Evolutionary conservation across 176 grass and related monocot genomes (phyloP).

Genomic region (Metroxylon sagu): DNA sequence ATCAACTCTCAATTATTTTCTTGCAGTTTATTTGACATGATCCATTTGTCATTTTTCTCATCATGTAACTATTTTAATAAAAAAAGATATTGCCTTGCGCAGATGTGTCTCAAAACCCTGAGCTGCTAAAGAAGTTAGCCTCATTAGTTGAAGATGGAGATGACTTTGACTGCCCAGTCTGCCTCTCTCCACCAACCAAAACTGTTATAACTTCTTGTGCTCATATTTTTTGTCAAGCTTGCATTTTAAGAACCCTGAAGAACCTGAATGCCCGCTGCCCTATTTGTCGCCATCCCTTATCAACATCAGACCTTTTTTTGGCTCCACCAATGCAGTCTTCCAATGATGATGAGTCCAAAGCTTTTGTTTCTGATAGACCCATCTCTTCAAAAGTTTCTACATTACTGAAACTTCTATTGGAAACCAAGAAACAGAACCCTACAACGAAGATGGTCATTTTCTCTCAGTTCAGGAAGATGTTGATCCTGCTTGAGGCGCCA

Average conservation of each 20-base stretch:
- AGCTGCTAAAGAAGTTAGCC: conserved; percentile 80
- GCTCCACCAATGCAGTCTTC: conserved; percentile 38
- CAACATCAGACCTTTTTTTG: conserved; percentile 76
- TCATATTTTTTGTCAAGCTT: conserved; percentile 87
- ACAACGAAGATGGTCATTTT: conserved; percentile 76
- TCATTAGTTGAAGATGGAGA: conserved; percentile 83
- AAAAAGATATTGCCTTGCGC: conserved; percentile 14
- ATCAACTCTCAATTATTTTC: too few species aligned
- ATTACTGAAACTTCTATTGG: conserved; percentile 54
- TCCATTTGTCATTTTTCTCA: neutral
- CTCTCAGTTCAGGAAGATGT: conserved; percentile 87
- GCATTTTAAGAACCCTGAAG: conserved; percentile 68
- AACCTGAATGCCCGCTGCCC: conserved; percentile 65
- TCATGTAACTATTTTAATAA: conserved; percentile 13
- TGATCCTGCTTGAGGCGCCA: conserved; percentile 68
- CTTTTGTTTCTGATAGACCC: conserved; percentile 19
- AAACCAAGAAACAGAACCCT: conserved; percentile 36
- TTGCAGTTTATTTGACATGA: too few species aligned
- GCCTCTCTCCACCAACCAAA: conserved; percentile 73
- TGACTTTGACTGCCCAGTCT: conserved; percentile 92
- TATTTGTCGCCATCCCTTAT: conserved; percentile 65
- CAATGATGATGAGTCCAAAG: conserved; percentile 38
- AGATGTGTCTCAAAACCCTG: conserved; percentile 78
- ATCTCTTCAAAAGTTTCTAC: conserved; percentile 80
- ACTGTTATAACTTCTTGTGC: conserved; percentile 77